phyloP scores from a whole-genome alignment of 2,329 filamentous ascomycete species.

The Talaromyces sp. region DNA sequence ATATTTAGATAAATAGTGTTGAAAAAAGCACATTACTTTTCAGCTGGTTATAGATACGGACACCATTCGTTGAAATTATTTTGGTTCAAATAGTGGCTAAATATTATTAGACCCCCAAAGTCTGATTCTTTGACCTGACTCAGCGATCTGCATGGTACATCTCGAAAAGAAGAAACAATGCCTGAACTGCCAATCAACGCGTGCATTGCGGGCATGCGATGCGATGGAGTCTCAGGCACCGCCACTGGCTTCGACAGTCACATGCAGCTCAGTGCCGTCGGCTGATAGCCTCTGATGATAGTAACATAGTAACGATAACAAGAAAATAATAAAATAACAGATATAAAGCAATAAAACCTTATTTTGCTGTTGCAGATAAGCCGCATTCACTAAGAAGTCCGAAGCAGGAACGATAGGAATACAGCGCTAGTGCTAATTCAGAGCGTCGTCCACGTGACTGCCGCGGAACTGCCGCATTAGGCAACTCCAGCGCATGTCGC shows the following conservation, averaged over 20 bases:
- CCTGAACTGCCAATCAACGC: not conserved
- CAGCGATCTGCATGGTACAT: not conserved
- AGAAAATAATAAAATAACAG: no score
- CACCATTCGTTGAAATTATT: not conserved
- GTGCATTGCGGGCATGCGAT: not conserved
- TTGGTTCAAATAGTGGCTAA: not conserved
- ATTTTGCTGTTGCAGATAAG: no score
- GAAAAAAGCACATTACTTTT: conserved; percentile 8
- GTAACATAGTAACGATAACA: no score
- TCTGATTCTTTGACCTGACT: not conserved
- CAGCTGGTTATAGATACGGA: no score
- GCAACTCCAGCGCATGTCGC: not conserved
- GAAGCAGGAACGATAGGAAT: not conserved
- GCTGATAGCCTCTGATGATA: not conserved
- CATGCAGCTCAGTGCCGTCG: not conserved
- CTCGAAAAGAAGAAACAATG: not conserved
- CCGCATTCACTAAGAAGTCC: not conserved
- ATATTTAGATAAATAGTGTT: conserved; percentile 11
- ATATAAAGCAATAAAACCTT: no score
- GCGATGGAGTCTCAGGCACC: not conserved
- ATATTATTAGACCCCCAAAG: not conserved
- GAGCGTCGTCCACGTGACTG: not conserved
- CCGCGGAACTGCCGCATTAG: not conserved
- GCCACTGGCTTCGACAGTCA: not conserved
- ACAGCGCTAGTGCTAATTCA: not conserved